A percentile compares a stretch with the other conserved stretches of the same genome.
These are phyloP conservation scores for Musa acuminata DNA, from an alignment of 176 grass and related monocot species.

Conservation along the genomic window DNA sequence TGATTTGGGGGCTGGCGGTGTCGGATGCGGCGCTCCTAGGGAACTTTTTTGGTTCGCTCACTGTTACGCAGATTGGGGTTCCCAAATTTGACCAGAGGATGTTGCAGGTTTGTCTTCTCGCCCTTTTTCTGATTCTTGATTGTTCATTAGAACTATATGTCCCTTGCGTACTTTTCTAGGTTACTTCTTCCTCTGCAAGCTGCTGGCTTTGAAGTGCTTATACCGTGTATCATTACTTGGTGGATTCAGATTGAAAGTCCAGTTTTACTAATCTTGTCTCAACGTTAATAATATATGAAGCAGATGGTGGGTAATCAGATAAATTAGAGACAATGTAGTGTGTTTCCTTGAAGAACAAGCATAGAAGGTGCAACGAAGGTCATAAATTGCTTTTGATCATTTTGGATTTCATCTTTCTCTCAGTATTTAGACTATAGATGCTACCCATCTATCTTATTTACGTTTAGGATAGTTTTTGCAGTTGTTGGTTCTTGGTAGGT, in stretches of 20 bases:
- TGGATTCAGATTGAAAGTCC: no score
- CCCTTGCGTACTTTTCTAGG: background rate
- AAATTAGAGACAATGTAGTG: no score
- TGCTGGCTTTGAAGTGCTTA: background rate
- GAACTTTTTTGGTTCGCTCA: constrained; percentile 71
- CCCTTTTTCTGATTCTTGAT: background rate
- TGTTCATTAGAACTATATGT: background rate
- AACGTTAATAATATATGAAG: no score
- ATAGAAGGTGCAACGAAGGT: background rate
- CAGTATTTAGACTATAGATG: background rate
- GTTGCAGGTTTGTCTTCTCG: constrained; percentile 54
- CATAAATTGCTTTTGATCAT: background rate
- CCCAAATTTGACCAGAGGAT: constrained; percentile 63
- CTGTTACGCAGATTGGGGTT: constrained; percentile 63
- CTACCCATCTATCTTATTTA: background rate
- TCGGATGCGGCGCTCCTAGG: constrained; percentile 73
- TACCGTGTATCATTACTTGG: background rate
- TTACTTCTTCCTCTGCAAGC: background rate
- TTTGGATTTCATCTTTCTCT: background rate
- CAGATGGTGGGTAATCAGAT: no score
- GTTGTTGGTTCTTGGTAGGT: background rate
- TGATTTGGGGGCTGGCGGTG: constrained; percentile 68
- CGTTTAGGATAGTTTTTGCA: background rate
- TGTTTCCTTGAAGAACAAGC: background rate
- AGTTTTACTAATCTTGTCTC: no score